Evolutionary conservation across 257 asterid genomes (phyloP).

Genomic region (Perilla frutescens): DNA sequence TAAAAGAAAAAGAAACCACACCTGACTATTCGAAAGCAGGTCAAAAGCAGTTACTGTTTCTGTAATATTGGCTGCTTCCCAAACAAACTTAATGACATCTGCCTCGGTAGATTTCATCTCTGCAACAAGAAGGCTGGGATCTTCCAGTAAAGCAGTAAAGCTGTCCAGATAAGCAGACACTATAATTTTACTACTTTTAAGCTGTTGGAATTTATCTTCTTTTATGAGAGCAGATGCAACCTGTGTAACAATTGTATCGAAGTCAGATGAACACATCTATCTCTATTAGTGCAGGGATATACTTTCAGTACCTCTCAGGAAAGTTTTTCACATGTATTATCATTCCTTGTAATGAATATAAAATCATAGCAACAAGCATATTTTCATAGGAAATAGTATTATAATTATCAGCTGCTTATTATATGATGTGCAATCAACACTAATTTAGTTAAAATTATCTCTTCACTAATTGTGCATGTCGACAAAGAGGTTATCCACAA

Average conservation of each 20-base stretch:
- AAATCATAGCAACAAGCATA: not conserved
- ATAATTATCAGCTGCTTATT: not conserved
- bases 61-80: constrained; percentile 53
- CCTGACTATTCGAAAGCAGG: constrained; percentile 64
- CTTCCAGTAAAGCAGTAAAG: constrained; percentile 43
- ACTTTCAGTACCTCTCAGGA: not conserved
- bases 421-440: not conserved
- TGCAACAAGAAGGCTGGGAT: constrained; percentile 46
- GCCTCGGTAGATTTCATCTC: constrained; percentile 57
- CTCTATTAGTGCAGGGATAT: not conserved
- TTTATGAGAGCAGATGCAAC: constrained; percentile 46
- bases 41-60: constrained; percentile 47
- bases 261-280: constrained; percentile 2
- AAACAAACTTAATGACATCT: constrained; percentile 60
- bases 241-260: constrained; percentile 37
- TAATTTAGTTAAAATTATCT: not conserved
- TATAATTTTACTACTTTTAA: constrained; percentile 52
- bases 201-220: constrained; percentile 40
- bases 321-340: not conserved
- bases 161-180: constrained; percentile 53
- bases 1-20: not conserved
- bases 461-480: not conserved
- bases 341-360: not conserved
- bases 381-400: not conserved
- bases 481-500: not conserved